Evolutionary conservation across 495 filamentous ascomycete genomes (phyloP).

Genomic region (Penicillium manginii): DNA sequence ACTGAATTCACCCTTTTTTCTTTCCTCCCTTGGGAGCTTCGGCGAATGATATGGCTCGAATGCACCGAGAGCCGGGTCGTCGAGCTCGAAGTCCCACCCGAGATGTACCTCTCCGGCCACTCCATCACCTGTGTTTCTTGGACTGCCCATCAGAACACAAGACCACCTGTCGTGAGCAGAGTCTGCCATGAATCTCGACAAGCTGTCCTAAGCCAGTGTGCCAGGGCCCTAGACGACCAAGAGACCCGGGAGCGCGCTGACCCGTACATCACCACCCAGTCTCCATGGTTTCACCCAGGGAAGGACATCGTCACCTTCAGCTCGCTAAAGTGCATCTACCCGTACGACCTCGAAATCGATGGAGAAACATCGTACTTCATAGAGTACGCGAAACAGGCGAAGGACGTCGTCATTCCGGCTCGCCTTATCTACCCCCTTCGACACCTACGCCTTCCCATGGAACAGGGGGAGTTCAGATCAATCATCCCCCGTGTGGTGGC

Average conservation of each 20-base stretch:
- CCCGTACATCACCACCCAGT: background rate
- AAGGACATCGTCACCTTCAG: background rate
- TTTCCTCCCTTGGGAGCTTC: background rate
- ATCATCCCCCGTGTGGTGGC: background rate
- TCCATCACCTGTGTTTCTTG: background rate
- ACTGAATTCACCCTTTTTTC: background rate
- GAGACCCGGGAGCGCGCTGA: no score
- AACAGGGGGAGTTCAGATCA: background rate
- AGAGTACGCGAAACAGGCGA: background rate
- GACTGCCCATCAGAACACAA: background rate
- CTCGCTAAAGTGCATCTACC: background rate
- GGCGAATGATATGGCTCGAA: background rate
- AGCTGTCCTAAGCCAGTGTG: background rate
- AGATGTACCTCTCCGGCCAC: background rate
- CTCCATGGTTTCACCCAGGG: background rate
- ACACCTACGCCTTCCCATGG: background rate
- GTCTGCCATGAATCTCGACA: slow-evolving; percentile 5
- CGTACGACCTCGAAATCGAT: background rate
- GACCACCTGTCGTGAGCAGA: slow-evolving; percentile 1
- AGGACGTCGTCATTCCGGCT: background rate
- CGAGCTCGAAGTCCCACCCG: background rate
- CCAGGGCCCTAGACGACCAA: background rate
- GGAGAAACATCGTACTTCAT: background rate
- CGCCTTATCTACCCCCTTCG: background rate
- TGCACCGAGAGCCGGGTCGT: slow-evolving; percentile 4